phyloP scores from a whole-genome alignment of 2,329 filamentous ascomycete genomes.

The Aspergillus ochraceus region DNA sequence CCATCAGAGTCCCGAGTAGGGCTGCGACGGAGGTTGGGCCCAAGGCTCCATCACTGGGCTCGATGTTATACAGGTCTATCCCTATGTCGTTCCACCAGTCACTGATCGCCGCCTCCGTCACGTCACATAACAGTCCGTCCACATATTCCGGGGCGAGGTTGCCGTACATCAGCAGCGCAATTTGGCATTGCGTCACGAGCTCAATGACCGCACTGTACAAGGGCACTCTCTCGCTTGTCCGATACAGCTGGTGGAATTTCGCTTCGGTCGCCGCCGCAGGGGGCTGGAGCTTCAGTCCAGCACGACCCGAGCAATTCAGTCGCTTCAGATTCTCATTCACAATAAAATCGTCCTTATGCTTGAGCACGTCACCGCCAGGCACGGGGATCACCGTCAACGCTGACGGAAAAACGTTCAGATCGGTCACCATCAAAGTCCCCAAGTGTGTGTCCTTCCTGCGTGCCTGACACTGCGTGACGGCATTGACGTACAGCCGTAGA shows the following conservation, averaged over 20 bases:
- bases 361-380: slow-evolving; percentile 79
- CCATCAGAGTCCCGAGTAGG: slow-evolving; percentile 82
- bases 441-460: slow-evolving; percentile 77
- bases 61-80: slow-evolving; percentile 85
- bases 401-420: slow-evolving; percentile 87
- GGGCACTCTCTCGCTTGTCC: slow-evolving; percentile 77
- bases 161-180: slow-evolving; percentile 82
- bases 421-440: slow-evolving; percentile 90
- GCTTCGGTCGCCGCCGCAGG: slow-evolving; percentile 80
- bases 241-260: slow-evolving; percentile 90
- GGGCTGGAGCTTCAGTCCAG: slow-evolving; percentile 75
- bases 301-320: slow-evolving; percentile 84
- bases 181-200: slow-evolving; percentile 86
- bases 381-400: slow-evolving; percentile 88
- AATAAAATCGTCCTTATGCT: slow-evolving; percentile 80
- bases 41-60: slow-evolving; percentile 88
- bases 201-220: slow-evolving; percentile 79
- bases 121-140: slow-evolving; percentile 88
- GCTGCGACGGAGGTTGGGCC: slow-evolving; percentile 90
- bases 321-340: slow-evolving; percentile 94
- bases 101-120: slow-evolving; percentile 83
- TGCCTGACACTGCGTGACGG: slow-evolving; percentile 81
- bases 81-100: slow-evolving; percentile 98
- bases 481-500: slow-evolving; percentile 80
- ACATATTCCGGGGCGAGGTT: slow-evolving; percentile 85